Evolutionary conservation across 441 rosid genomes (phyloP).

Genomic region (Populus hybrid): DNA sequence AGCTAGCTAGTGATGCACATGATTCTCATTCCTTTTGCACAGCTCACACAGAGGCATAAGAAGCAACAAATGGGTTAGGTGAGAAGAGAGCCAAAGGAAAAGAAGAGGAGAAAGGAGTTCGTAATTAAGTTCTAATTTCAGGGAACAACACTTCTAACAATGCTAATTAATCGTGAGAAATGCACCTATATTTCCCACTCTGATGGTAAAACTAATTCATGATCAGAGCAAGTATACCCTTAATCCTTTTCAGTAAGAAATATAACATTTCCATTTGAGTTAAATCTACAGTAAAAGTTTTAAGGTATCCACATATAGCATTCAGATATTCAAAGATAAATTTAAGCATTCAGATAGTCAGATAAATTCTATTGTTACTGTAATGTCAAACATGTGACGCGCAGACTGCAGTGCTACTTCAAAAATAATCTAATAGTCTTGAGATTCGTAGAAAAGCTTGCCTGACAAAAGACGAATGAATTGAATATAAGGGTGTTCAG

Average conservation of each 20-base stretch:
- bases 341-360: not conserved
- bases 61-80: not conserved
- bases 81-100: not conserved
- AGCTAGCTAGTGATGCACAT: not conserved
- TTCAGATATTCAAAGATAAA: not conserved
- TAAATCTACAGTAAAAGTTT: not conserved
- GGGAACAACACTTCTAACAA: not conserved
- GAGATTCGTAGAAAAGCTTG: slow-evolving; percentile 18
- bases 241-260: not conserved
- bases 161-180: not conserved
- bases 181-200: not conserved
- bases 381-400: not conserved
- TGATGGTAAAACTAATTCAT: not conserved
- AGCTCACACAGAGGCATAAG: not conserved
- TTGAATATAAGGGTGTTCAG: slow-evolving; percentile 51
- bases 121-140: not conserved
- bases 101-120: not conserved
- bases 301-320: not conserved
- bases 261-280: not conserved
- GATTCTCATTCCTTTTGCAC: not conserved
- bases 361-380: not conserved
- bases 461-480: slow-evolving; percentile 65
- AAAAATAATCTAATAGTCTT: not conserved
- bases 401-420: not conserved
- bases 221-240: not conserved